Conservation (phyloP, 176 grass and related monocot species). For the Oryza punctata region DNA sequence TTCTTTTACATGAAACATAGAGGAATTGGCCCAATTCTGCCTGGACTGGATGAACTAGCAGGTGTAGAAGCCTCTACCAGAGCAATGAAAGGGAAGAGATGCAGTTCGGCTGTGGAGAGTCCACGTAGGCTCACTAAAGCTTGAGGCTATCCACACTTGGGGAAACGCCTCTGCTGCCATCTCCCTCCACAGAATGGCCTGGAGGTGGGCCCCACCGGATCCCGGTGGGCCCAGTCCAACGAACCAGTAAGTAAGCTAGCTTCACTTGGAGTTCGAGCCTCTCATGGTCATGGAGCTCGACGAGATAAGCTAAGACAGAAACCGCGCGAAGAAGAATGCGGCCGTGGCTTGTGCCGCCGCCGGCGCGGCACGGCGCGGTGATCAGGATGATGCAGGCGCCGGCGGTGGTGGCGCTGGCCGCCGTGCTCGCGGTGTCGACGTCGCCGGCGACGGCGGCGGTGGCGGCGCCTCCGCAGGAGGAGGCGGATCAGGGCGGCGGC, state of each 20-base stretch:
- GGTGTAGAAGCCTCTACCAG: too few relatives aligned
- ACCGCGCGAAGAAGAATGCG: background rate
- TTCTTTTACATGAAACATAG: too few relatives aligned
- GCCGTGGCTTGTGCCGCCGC: background rate
- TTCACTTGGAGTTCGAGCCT: background rate
- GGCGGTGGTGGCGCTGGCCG: conserved; percentile 42
- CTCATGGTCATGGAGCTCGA: background rate
- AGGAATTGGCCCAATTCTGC: too few relatives aligned
- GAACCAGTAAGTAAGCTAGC: background rate
- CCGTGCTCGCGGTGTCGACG: conserved; percentile 29
- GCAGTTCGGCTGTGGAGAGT: conserved; percentile 12
- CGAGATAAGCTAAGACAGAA: background rate
- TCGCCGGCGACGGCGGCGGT: background rate
- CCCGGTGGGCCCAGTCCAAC: background rate
- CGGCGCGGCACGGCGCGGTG: too few relatives aligned
- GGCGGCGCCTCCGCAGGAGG: background rate
- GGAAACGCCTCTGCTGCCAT: background rate
- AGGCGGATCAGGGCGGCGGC: background rate
- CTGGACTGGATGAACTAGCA: too few relatives aligned
- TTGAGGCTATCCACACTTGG: background rate
- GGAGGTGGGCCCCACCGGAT: background rate
- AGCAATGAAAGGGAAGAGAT: background rate
- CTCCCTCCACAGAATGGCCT: background rate
- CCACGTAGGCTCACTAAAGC: conserved; percentile 27
- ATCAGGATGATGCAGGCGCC: conserved; percentile 47